Base-by-base conservation (phyloP, 2,329 filamentous ascomycete species). In the Fusarium sp. region DNA sequence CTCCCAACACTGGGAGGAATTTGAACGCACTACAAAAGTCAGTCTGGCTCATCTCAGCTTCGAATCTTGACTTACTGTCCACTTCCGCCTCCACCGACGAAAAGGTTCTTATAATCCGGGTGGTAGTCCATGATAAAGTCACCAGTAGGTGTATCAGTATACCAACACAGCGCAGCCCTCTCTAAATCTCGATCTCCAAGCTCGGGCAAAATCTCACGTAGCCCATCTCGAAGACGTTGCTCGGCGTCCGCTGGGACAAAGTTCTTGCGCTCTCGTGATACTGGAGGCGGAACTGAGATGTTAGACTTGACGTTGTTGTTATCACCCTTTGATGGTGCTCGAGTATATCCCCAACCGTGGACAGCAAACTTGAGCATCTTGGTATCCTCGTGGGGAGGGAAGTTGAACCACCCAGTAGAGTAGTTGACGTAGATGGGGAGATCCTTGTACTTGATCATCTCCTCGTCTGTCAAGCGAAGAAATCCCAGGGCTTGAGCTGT, bases 81-180 rank as follows among this genome's bases (percentile, higher is more conserved):
- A 34, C 69, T 72, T 37, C 69, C 69, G 2, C 62, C 69, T 12
- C 65, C 69, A 2, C 63, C 66, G 4, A 72, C 25, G 8, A 72
- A 72, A 0, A 72, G 50, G 9, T 72, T 72, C 45, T 63, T 63
- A 7, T 67, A 72, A n/a, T 72, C 69, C 0, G 69, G 69, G 6
- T 72, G 69, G 27, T 67, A 72, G 11, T 72, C 69, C 65, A 72
- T 69, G 16, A 72, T 72, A n/a, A 72, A 72, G 41, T 72, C 69
- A 14, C 69, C 65, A 1, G 62, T 69, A 7, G 69, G 69, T 11
- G 69, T 72, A 50, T 72, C 69, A 1, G 69, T 72, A 13, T 72
- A 72, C 69, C 69, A 72, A 7, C 69, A 72, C 1, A 73, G 32
- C 3, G 62, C 68, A 7, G 56, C 47, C 8, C 62, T 60, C 0